Conservation (phyloP, 1,284 basidiomycete species). For the Bondarzewia mesenterica region DNA sequence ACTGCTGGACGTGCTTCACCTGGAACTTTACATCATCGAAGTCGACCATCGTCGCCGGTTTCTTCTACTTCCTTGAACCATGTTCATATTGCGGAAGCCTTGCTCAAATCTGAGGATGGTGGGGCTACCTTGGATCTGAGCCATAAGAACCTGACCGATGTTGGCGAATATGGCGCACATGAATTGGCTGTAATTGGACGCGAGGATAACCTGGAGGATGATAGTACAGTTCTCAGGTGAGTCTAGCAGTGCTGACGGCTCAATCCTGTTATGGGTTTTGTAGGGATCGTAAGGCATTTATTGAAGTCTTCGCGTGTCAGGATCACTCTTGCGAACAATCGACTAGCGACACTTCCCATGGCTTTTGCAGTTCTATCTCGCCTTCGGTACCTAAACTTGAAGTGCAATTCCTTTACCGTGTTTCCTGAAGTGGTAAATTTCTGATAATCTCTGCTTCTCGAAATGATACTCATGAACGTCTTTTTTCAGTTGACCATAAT, state of each 20-base stretch:
- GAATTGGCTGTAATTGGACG: slow-evolving; percentile 60
- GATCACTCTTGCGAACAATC: slow-evolving; percentile 84
- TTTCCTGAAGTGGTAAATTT: slow-evolving; percentile 87
- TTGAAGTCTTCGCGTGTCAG: slow-evolving; percentile 35
- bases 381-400: slow-evolving; percentile 89
- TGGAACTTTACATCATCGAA: slow-evolving; percentile 8
- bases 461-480: slow-evolving; percentile 3
- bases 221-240: slow-evolving; percentile 65
- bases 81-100: slow-evolving; percentile 56
- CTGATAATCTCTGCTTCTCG: background rate
- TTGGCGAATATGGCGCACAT: slow-evolving; percentile 66
- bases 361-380: slow-evolving; percentile 72
- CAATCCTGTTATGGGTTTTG: too few relatives aligned
- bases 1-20: slow-evolving; percentile 5
- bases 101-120: slow-evolving; percentile 62
- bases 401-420: slow-evolving; percentile 76
- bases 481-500: slow-evolving; percentile 68
- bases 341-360: slow-evolving; percentile 71
- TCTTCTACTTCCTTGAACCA: slow-evolving; percentile 23
- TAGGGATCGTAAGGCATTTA: too few relatives aligned
- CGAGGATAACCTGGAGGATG: slow-evolving; percentile 39
- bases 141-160: slow-evolving; percentile 67
- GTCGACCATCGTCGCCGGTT: slow-evolving; percentile 12
- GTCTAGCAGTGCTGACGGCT: too few relatives aligned
- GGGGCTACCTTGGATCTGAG: slow-evolving; percentile 80